phyloP scores from a whole-genome alignment of 805 yeast genomes.

The Brettanomyces nanus region DNA sequence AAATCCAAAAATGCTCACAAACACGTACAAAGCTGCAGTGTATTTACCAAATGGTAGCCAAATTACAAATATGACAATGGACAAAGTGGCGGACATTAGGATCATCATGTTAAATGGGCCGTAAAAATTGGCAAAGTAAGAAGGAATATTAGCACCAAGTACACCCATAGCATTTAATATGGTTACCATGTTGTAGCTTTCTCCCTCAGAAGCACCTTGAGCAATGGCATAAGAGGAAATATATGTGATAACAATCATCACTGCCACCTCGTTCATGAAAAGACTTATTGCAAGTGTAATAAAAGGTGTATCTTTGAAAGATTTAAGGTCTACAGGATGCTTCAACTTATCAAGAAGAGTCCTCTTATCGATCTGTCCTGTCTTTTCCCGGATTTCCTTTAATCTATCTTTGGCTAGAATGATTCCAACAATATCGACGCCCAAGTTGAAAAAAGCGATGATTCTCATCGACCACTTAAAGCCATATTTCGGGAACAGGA shows the following conservation, averaged over 20 bases:
- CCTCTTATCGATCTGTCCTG: conserved; percentile 10
- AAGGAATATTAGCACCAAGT: conserved; percentile 25
- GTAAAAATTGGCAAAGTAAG: conserved; percentile 24
- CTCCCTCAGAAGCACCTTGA: conserved; percentile 33
- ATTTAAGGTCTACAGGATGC: conserved; percentile 30
- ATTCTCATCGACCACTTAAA: conserved; percentile 48
- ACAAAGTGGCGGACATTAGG: conserved; percentile 35
- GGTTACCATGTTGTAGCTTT: conserved; percentile 40
- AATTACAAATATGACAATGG: conserved; percentile 39
- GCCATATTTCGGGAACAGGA: conserved; percentile 40
- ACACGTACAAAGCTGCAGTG: conserved; percentile 37
- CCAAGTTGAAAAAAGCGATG: conserved; percentile 38
- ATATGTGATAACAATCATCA: conserved; percentile 40
- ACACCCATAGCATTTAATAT: conserved; percentile 40
- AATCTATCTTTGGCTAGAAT: conserved; percentile 36
- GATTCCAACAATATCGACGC: conserved; percentile 28
- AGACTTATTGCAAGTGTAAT: conserved; percentile 32
- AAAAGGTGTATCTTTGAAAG: conserved; percentile 30
- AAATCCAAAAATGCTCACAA: conserved; percentile 42
- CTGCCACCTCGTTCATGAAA: conserved; percentile 40
- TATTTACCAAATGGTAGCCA: conserved; percentile 50
- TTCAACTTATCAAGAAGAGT: conserved; percentile 10
- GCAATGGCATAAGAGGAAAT: conserved; percentile 45
- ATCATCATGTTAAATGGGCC: conserved; percentile 50
- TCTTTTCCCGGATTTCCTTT: conserved; percentile 17